Percentiles rank a stretch among this genome's conserved stretches.
Evolutionary conservation across 441 rosid genomes (phyloP).

Genomic region (Corymbia calophylla): DNA sequence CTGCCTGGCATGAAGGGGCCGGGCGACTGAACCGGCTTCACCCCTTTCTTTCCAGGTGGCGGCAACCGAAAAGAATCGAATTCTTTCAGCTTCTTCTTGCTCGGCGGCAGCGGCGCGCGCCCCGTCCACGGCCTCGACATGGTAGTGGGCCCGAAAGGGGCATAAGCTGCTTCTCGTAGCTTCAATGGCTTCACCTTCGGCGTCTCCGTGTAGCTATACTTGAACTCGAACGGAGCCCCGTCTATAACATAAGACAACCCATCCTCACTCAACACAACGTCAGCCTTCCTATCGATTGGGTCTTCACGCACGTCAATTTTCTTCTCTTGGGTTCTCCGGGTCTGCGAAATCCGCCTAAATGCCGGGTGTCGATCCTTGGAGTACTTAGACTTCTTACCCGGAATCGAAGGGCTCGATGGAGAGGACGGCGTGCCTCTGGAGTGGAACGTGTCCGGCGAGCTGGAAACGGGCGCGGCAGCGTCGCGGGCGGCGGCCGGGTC

Average conservation of each 20-base stretch:
- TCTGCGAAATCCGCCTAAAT: slow-evolving; percentile 19
- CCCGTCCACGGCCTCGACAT: slow-evolving; percentile 94
- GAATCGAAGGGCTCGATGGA: slow-evolving; percentile 65
- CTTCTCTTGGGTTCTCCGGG: slow-evolving; percentile 5
- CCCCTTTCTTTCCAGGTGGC: slow-evolving; percentile 68
- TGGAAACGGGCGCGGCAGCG: neutral
- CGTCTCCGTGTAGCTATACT: slow-evolving; percentile 93
- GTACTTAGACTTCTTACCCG: slow-evolving; percentile 67
- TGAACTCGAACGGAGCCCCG: slow-evolving; percentile 94
- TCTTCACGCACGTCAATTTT: slow-evolving; percentile 2
- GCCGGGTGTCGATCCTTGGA: slow-evolving; percentile 45
- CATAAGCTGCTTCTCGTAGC: slow-evolving; percentile 72
- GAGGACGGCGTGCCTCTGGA: slow-evolving; percentile 72
- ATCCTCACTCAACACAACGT: slow-evolving; percentile 50
- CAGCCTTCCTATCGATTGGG: slow-evolving; percentile 40
- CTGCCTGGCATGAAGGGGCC: slow-evolving; percentile 76
- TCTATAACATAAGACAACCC: slow-evolving; percentile 70
- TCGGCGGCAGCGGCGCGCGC: slow-evolving; percentile 65
- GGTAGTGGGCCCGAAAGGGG: slow-evolving; percentile 85
- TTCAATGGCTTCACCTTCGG: slow-evolving; percentile 74
- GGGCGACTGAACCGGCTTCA: slow-evolving; percentile 79
- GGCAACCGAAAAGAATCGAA: slow-evolving; percentile 89
- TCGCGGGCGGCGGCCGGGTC: slow-evolving; percentile 15
- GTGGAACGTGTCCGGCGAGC: slow-evolving; percentile 22
- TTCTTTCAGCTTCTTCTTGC: slow-evolving; percentile 65